Conservation (phyloP, 2,329 filamentous ascomycete genomes). For the Aureobasidium sp. region DNA sequence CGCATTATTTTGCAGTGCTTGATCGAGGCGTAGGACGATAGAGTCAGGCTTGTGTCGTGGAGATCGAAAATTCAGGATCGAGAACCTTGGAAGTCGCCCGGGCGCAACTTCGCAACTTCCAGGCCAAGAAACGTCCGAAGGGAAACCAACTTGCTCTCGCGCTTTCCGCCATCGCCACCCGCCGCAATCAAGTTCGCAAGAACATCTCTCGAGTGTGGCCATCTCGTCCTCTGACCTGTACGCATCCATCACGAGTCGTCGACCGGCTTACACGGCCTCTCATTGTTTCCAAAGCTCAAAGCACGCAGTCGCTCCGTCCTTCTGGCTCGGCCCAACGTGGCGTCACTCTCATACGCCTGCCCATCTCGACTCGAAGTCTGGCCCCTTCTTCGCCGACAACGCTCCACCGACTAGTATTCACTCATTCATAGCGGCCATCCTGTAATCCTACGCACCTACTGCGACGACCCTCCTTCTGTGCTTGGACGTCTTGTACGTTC, state of each 20-base stretch:
- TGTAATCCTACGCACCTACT: neutral
- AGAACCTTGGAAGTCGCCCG: too few species aligned
- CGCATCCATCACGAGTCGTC: neutral
- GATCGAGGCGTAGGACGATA: neutral
- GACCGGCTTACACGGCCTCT: neutral
- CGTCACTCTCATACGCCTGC: neutral
- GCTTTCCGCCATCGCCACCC: neutral
- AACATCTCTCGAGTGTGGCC: neutral
- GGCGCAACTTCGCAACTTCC: neutral
- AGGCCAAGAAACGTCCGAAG: neutral
- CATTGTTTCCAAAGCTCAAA: neutral
- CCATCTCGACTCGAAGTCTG: neutral
- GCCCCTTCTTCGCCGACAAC: constrained; percentile 1
- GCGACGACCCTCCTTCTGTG: neutral
- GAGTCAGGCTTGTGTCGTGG: neutral
- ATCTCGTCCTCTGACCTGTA: neutral
- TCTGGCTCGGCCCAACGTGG: neutral
- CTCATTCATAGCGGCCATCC: neutral
- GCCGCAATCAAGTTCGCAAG: neutral
- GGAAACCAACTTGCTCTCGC: neutral
- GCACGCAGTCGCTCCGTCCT: neutral
- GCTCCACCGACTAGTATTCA: neutral
- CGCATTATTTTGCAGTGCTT: neutral
- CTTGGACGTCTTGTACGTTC: constrained; percentile 8
- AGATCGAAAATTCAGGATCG: neutral